A percentile compares a stretch with the other conserved stretches of the same genome.
These are phyloP conservation scores for Tolypocladium cylindrosporum DNA, from an alignment of 2,329 filamentous ascomycete species.

Conservation along the genomic window DNA sequence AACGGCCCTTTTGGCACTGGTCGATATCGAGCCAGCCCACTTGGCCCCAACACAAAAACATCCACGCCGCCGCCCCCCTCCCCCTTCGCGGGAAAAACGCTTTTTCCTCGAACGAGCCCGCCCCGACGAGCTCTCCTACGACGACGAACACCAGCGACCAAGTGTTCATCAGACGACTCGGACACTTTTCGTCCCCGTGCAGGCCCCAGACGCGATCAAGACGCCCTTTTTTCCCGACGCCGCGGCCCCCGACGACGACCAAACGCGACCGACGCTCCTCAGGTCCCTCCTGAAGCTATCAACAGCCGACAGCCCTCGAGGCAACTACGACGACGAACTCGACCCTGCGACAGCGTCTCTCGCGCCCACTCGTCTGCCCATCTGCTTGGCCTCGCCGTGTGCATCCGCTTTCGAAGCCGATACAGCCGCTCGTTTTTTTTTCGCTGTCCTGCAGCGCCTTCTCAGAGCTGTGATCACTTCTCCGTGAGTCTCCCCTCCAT, in stretches of 20 bases:
- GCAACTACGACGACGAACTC: constrained; percentile 21
- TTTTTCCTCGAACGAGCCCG: constrained; percentile 3
- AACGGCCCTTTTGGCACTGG: background rate
- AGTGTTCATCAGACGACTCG: constrained; percentile 2
- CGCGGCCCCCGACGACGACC: constrained; percentile 4
- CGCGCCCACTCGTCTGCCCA: background rate
- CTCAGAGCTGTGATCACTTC: constrained; percentile 28
- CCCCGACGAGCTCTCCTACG: constrained; percentile 1
- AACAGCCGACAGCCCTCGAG: constrained; percentile 17
- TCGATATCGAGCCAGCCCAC: constrained; percentile 1
- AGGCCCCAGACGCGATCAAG: background rate
- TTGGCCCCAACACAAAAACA: constrained; percentile 6
- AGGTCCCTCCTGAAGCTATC: constrained; percentile 7
- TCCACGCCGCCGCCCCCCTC: constrained; percentile 2
- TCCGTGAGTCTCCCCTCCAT: constrained; percentile 23
- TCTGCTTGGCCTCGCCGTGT: background rate
- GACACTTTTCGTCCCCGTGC: background rate
- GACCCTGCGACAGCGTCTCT: constrained; percentile 5
- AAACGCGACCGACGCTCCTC: background rate
- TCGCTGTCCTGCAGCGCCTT: constrained; percentile 8
- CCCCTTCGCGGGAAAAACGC: constrained; percentile 5
- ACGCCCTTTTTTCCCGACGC: background rate
- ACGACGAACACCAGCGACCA: constrained; percentile 6
- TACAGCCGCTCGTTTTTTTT: constrained; percentile 3
- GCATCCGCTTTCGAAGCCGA: background rate